phyloP scores from a whole-genome alignment of 2,329 filamentous ascomycete genomes.

The Alternaria gaisen region DNA sequence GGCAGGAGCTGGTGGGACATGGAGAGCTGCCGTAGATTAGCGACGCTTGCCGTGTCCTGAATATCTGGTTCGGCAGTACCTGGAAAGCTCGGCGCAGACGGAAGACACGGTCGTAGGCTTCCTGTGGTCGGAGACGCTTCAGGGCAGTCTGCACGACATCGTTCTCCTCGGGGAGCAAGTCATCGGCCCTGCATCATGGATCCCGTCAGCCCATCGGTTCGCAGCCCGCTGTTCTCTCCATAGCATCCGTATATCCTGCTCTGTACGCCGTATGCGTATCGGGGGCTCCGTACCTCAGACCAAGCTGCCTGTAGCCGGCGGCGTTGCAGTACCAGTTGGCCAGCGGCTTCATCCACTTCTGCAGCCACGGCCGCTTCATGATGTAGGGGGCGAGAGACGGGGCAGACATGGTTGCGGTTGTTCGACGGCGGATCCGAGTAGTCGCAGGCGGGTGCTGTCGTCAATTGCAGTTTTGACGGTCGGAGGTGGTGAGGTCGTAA shows the following conservation, averaged over 20 bases:
- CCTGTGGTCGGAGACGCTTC: slow-evolving; percentile 87
- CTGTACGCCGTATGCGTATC: not conserved
- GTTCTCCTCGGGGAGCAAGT: slow-evolving; percentile 93
- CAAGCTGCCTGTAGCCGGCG: slow-evolving; percentile 91
- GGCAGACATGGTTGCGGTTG: slow-evolving; percentile 68
- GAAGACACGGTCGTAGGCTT: slow-evolving; percentile 96
- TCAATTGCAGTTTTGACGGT: slow-evolving; percentile 38
- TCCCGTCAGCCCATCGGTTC: slow-evolving; percentile 43
- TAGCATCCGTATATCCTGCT: not conserved
- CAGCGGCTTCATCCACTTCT: slow-evolving; percentile 79
- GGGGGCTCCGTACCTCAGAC: slow-evolving; percentile 74
- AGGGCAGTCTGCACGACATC: slow-evolving; percentile 86
- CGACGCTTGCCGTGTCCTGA: not conserved
- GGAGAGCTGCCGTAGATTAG: slow-evolving; percentile 63
- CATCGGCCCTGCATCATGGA: slow-evolving; percentile 76
- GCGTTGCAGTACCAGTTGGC: slow-evolving; percentile 89
- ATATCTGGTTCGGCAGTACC: slow-evolving; percentile 57
- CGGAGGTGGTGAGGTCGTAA: slow-evolving; percentile 28
- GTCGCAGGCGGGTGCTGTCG: slow-evolving; percentile 36
- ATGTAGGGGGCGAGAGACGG: slow-evolving; percentile 79
- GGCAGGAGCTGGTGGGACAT: slow-evolving; percentile 72
- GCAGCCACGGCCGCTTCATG: slow-evolving; percentile 85
- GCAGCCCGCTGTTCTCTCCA: slow-evolving; percentile 7
- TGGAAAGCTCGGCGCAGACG: slow-evolving; percentile 95
- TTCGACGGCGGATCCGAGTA: slow-evolving; percentile 27